Evolutionary conservation across 2,329 filamentous ascomycete species (phyloP).

Genomic region (Hypomyces rosellus): DNA sequence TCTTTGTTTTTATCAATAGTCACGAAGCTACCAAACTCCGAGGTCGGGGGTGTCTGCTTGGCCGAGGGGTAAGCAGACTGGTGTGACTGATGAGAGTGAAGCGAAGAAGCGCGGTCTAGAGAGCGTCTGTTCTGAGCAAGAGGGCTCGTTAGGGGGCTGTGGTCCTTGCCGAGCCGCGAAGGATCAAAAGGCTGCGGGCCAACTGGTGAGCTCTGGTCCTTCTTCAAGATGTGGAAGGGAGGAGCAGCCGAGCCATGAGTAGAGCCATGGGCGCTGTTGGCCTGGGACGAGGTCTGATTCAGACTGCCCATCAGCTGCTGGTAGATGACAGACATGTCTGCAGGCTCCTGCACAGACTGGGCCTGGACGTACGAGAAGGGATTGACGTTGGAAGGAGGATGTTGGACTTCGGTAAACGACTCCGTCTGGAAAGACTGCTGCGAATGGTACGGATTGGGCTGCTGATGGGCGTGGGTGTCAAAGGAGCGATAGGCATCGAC

Average conservation of each 20-base stretch:
- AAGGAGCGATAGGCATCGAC: constrained; percentile 24
- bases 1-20: constrained; percentile 55
- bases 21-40: constrained; percentile 24
- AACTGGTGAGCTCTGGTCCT: constrained; percentile 36
- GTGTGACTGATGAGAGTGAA: constrained; percentile 20
- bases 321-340: constrained; percentile 30
- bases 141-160: constrained; percentile 39
- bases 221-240: constrained; percentile 46
- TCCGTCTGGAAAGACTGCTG: constrained; percentile 22
- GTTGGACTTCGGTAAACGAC: constrained; percentile 20
- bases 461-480: constrained; percentile 25
- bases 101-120: constrained; percentile 29
- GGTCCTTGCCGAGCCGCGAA: constrained; percentile 34
- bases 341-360: constrained; percentile 30
- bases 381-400: constrained; percentile 18
- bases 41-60: constrained; percentile 23
- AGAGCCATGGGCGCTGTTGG: constrained; percentile 32
- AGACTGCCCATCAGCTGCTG: constrained; percentile 33
- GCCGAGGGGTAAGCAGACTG: constrained; percentile 19
- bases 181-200: constrained; percentile 33
- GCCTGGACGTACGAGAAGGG: constrained; percentile 19
- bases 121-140: constrained; percentile 34
- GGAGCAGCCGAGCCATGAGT: constrained; percentile 24
- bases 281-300: constrained; percentile 35
- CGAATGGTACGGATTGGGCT: constrained; percentile 20